Evolutionary conservation across 352 stramenopile species (phyloP), one percentile per base, ranked within the genome.

Genomic region (Albugo laibachii): DNA sequence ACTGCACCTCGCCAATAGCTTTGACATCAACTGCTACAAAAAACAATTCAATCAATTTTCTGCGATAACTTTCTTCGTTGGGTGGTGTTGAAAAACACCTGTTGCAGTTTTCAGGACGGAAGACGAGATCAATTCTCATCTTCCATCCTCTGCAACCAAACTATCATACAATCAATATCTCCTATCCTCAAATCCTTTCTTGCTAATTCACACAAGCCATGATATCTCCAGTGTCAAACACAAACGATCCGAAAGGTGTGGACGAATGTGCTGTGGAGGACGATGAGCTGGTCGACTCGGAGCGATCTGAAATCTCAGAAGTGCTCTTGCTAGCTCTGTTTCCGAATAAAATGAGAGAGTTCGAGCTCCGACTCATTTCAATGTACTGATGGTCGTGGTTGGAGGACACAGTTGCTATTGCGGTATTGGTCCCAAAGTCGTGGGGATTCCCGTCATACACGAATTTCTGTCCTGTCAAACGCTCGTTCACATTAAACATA

Each of bases 401-500:
- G 24, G 38, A 24, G 3, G 38, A 43, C 8, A 8, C 20, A 8
- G 20, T 24, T 12, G 45, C 36, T 16, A 11, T 42, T 14, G 13
- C 49, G n/a, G 27, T 18, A 42, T 49, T 56, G 15, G 58, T 93
- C 5, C 81, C 83, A 54, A 97, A 97, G 44, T 95, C 67, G 55
- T 97, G 87, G 24, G 91, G 87, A 58, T 97, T 97, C 18, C 91
- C 91, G 65, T 96, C 82, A 52, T 97, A 97, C 31, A 84, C 77
- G 27, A 96, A 93, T 54, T 95, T 95, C 18, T 81, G 63, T 13
- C 88, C 88, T 15, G 83, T 84, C 31, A 95, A 57, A 49, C 67
- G 65, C 67, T 96, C 86, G 59, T 97, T 97, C 19, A 93, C 76
- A 43, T 63, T 78, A 56, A 97, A 97, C 91, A 97, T 97, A 24